Evolutionary conservation across 2,329 filamentous ascomycete genomes (phyloP).

Genomic region (Cercospora sp.): DNA sequence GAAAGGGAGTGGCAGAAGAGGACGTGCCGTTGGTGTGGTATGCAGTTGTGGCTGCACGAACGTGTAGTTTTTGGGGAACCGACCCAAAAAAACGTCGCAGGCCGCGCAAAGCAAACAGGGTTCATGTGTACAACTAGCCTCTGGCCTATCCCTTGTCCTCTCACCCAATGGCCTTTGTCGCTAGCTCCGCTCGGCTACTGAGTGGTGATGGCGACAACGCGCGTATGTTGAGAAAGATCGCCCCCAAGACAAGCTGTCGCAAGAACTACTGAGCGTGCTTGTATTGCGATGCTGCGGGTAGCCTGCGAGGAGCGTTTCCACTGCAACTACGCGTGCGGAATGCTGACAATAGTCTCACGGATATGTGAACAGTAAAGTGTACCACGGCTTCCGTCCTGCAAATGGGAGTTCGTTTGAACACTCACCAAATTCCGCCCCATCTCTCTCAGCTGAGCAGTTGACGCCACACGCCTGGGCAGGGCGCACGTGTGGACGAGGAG

Average conservation of each 20-base stretch:
- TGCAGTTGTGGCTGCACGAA: neutral
- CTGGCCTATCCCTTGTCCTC: neutral
- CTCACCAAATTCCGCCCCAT: neutral
- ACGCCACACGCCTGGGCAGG: neutral
- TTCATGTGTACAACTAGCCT: neutral
- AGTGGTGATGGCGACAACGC: neutral
- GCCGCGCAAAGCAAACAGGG: neutral
- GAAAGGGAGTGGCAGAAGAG: neutral
- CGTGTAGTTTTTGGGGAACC: neutral
- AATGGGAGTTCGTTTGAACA: neutral
- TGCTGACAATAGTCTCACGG: neutral
- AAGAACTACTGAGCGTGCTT: neutral
- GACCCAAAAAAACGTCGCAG: constrained; percentile 1
- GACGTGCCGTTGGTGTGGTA: neutral
- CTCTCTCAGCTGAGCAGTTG: neutral
- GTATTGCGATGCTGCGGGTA: neutral
- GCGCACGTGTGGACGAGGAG: constrained; percentile 2
- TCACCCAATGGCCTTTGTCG: neutral
- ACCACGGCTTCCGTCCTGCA: neutral
- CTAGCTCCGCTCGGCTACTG: neutral
- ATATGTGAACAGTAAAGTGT: neutral
- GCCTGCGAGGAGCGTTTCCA: neutral
- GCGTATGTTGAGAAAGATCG: neutral
- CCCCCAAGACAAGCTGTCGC: neutral
- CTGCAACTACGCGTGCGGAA: neutral